Conservation (phyloP, 2,329 filamentous ascomycete species). For the Diaporthe destruens region DNA sequence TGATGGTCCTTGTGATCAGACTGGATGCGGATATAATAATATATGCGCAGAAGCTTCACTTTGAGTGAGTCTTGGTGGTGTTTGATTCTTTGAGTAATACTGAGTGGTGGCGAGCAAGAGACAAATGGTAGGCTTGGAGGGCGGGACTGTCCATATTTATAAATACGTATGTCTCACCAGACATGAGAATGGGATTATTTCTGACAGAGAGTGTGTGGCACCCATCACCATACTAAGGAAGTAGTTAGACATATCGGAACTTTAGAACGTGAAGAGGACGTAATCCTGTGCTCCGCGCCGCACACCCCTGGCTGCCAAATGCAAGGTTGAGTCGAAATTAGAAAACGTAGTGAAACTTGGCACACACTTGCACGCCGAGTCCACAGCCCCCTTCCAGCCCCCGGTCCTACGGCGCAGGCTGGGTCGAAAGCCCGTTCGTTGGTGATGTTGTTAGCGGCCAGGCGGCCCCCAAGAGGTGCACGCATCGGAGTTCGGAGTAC, state of each 20-base stretch:
- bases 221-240: neutral
- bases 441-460: neutral
- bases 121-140: neutral
- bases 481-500: slow-evolving; percentile 31
- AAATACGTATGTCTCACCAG: neutral
- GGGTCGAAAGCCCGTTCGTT: neutral
- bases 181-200: neutral
- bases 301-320: neutral
- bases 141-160: slow-evolving; percentile 33
- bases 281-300: neutral
- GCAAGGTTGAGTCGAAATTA: slow-evolving; percentile 7
- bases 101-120: slow-evolving; percentile 24
- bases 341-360: slow-evolving; percentile 17
- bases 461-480: slow-evolving; percentile 15
- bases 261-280: neutral
- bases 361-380: slow-evolving; percentile 1
- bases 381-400: slow-evolving; percentile 23
- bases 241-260: neutral
- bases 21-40: neutral
- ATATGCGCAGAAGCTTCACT: slow-evolving; percentile 11
- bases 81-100: neutral
- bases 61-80: neutral
- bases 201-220: neutral
- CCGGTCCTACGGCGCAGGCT: neutral
- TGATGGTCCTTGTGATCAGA: neutral